Conservation (phyloP, 257 asterid genomes). For the Knoxia roxburghii region DNA sequence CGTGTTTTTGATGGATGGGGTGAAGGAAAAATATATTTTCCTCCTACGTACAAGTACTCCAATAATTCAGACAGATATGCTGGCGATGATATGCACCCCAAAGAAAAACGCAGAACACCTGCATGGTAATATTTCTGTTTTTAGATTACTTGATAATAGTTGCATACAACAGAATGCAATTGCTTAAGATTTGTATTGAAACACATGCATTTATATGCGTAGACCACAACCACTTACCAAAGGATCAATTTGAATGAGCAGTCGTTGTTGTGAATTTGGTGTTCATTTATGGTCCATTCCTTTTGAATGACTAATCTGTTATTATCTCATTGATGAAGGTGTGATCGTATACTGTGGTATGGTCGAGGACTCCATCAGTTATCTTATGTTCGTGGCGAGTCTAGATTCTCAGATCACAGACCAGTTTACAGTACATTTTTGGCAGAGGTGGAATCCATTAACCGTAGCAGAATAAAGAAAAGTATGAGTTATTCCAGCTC, state of each 20-base stretch:
- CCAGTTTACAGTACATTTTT: slow-evolving; percentile 73
- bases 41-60: slow-evolving; percentile 88
- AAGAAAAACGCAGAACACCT: slow-evolving; percentile 86
- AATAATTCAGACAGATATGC: slow-evolving; percentile 82
- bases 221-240: not conserved
- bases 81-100: slow-evolving; percentile 68
- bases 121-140: slow-evolving; percentile 60
- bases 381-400: slow-evolving; percentile 94
- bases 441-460: slow-evolving; percentile 85
- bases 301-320: not conserved
- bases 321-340: slow-evolving; percentile 47
- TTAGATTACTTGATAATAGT: not conserved
- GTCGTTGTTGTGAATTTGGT: not conserved
- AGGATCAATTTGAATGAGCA: not conserved
- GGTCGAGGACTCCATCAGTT: slow-evolving; percentile 85
- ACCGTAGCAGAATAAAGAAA: slow-evolving; percentile 56
- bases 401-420: slow-evolving; percentile 90
- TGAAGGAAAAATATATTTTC: slow-evolving; percentile 83
- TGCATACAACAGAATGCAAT: not conserved
- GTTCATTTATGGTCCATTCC: not conserved
- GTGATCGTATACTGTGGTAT: slow-evolving; percentile 94
- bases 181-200: not conserved
- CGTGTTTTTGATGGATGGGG: slow-evolving; percentile 84
- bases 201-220: not conserved
- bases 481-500: slow-evolving; percentile 60